phyloP scores from a whole-genome alignment of 1,139 yeast species.

The Yamadazyma songkhlaensis region DNA sequence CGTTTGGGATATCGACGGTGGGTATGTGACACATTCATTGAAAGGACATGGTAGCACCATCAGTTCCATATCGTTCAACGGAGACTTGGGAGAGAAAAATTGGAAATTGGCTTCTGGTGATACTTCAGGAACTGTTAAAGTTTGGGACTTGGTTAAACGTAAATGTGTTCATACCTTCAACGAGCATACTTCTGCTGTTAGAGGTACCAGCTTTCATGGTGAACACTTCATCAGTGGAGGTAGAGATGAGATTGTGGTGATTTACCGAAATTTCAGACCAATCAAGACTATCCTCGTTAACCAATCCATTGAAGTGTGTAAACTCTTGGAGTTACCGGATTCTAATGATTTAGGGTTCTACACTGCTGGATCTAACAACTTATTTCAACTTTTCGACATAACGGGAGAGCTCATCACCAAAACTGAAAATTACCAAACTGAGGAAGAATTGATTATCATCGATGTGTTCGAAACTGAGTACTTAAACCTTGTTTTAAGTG shows the following conservation, averaged over 20 bases:
- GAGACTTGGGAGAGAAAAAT: conserved; percentile 62
- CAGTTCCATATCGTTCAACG: conserved; percentile 72
- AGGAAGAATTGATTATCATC: conserved; percentile 67
- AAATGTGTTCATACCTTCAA: conserved; percentile 59
- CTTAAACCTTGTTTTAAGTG: conserved; percentile 59
- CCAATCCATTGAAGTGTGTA: conserved; percentile 80
- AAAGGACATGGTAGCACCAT: conserved; percentile 96
- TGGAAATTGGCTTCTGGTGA: conserved; percentile 90
- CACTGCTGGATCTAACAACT: conserved; percentile 82
- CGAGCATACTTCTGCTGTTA: conserved; percentile 82
- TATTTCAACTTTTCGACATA: conserved; percentile 60
- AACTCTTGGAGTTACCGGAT: conserved; percentile 46
- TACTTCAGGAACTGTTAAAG: conserved; percentile 78
- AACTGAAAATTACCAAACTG: conserved; percentile 45
- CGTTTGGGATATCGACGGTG: conserved; percentile 90
- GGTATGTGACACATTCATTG: conserved; percentile 82
- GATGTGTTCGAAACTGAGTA: conserved; percentile 45
- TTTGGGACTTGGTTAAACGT: conserved; percentile 89
- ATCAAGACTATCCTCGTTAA: conserved; percentile 66
- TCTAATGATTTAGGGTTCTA: conserved; percentile 35
- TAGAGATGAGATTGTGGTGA: conserved; percentile 74
- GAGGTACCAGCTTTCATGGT: conserved; percentile 70
- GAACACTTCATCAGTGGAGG: conserved; percentile 74
- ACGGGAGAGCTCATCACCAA: conserved; percentile 37
- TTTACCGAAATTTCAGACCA: conserved; percentile 60